Percentiles rank a stretch among this genome's conserved stretches.
Conservation (phyloP, 306 rosid genomes). For the Quillaja saponaria region DNA sequence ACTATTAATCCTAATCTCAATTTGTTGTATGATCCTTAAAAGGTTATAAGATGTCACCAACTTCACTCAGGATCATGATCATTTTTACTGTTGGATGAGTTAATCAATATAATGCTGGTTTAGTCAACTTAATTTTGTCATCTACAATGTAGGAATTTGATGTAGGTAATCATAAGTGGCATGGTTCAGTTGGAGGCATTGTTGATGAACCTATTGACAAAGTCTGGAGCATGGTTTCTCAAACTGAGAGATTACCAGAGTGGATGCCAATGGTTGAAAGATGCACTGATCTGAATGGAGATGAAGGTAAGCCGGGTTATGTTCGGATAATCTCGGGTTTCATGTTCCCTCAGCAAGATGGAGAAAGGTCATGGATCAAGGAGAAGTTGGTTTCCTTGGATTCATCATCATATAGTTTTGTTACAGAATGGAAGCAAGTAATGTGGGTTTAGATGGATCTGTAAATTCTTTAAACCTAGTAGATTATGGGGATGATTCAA, state of each 20-base stretch:
- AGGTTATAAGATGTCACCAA: too few relatives aligned
- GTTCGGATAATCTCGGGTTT: conserved; percentile 66
- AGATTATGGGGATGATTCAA: conserved; percentile 62
- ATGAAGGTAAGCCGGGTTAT: conserved; percentile 62
- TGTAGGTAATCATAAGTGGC: conserved; percentile 56
- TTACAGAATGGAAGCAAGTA: conserved; percentile 75
- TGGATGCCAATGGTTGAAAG: conserved; percentile 89
- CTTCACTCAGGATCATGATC: too few relatives aligned
- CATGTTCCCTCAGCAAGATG: conserved; percentile 79
- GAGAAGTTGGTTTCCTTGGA: conserved; percentile 69
- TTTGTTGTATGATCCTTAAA: too few relatives aligned
- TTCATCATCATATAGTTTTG: conserved; percentile 47
- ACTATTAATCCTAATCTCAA: too few relatives aligned
- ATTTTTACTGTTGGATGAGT: too few relatives aligned
- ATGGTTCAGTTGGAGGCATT: conserved; percentile 61
- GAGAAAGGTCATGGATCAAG: conserved; percentile 88
- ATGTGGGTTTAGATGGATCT: conserved; percentile 75
- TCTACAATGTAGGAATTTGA: conserved; percentile 46
- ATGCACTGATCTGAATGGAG: conserved; percentile 56
- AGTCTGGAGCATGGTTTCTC: conserved; percentile 65
- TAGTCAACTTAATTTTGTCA: too few relatives aligned
- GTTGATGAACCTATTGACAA: conserved; percentile 57
- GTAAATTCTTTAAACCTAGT: conserved; percentile 57
- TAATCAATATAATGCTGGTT: too few relatives aligned
- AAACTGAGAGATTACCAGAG: conserved; percentile 56